Conservation (phyloP, 495 filamentous ascomycete species). For the Penicillium nucicola region DNA sequence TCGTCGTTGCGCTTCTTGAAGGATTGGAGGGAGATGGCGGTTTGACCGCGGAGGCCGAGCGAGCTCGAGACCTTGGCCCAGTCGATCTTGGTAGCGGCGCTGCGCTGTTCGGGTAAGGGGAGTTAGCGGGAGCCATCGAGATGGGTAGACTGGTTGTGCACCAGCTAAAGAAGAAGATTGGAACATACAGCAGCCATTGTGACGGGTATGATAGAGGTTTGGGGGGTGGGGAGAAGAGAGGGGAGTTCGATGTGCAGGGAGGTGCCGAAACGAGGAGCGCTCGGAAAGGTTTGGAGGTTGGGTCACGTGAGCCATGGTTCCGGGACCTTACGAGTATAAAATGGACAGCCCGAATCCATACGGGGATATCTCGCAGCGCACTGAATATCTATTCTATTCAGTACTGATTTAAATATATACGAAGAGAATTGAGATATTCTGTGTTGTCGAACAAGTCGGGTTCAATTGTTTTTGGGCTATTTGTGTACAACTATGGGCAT, state of each 20-base stretch:
- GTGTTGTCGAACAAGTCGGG: conserved; percentile 9
- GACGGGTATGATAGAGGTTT: conserved; percentile 42
- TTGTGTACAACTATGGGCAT: conserved; percentile 41
- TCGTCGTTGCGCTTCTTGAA: conserved; percentile 99
- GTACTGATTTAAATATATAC: no score
- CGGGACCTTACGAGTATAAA: conserved; percentile 22
- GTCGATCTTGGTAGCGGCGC: conserved; percentile 98
- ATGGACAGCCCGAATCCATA: no score
- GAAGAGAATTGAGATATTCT: no score
- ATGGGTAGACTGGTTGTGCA: conserved; percentile 8
- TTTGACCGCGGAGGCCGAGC: conserved; percentile 94
- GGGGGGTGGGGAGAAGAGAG: conserved; percentile 36
- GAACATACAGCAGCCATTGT: conserved; percentile 89
- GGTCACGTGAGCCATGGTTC: conserved; percentile 42
- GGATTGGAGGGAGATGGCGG: conserved; percentile 78
- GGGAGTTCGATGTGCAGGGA: conserved; percentile 41
- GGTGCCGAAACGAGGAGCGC: conserved; percentile 37
- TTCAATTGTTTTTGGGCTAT: conserved; percentile 39
- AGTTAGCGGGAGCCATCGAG: conserved; percentile 27
- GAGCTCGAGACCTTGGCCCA: conserved; percentile 88
- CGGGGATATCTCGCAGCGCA: no score
- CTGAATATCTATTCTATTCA: no score
- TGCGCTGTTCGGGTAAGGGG: conserved; percentile 62
- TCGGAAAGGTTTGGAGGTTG: conserved; percentile 46
- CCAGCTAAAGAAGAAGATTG: conserved; percentile 9